These are phyloP conservation scores for Aspergillus niger DNA, from an alignment of 2,329 filamentous ascomycete genomes.

Conservation along the genomic window DNA sequence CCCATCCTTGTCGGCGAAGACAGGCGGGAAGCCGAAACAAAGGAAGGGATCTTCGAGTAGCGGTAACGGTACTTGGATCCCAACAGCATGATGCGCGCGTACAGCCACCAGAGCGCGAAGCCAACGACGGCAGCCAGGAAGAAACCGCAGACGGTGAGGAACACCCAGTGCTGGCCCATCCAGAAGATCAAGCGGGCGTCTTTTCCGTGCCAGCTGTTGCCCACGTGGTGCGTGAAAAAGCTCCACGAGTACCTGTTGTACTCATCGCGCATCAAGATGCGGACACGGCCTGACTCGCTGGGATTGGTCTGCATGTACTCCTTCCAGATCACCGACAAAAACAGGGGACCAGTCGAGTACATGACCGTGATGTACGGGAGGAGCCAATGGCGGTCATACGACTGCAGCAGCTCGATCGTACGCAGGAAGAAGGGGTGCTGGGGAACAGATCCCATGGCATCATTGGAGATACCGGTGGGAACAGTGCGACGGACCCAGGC, in stretches of 20 bases:
- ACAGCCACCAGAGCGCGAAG: constrained; percentile 53
- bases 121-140: constrained; percentile 51
- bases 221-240: constrained; percentile 69
- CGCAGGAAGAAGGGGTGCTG: constrained; percentile 73
- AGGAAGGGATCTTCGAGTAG: constrained; percentile 35
- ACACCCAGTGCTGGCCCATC: constrained; percentile 60
- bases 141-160: constrained; percentile 57
- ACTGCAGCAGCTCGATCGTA: constrained; percentile 67
- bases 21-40: constrained; percentile 29
- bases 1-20: constrained; percentile 39
- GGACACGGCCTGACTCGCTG: constrained; percentile 55
- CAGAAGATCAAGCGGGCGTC: constrained; percentile 68
- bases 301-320: constrained; percentile 62
- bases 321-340: constrained; percentile 74
- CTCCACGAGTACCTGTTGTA: constrained; percentile 70
- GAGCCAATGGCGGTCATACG: constrained; percentile 69
- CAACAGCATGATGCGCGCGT: constrained; percentile 49
- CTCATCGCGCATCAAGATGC: constrained; percentile 69
- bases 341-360: constrained; percentile 75
- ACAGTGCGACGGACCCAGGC: constrained; percentile 71
- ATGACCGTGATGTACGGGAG: constrained; percentile 76
- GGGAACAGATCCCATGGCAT: constrained; percentile 73
- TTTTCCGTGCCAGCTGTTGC: constrained; percentile 66
- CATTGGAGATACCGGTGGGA: constrained; percentile 79
- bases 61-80: constrained; percentile 44